Conservation (phyloP, 1,284 basidiomycete genomes). For the Sporisorium iseilematis-ciliati region DNA sequence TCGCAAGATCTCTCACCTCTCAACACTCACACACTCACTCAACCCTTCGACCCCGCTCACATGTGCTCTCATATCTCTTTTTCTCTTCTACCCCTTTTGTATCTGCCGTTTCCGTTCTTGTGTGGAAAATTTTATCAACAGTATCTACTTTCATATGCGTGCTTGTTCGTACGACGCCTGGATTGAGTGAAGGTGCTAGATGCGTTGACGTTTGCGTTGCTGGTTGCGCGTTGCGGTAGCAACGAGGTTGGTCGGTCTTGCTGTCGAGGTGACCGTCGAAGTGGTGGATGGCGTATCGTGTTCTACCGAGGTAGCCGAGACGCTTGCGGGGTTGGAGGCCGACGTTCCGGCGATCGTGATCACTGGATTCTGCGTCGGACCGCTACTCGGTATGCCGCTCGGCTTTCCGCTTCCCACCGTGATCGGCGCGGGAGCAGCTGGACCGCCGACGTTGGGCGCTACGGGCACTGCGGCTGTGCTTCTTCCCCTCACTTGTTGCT, state of each 20-base stretch:
- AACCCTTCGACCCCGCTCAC: not conserved
- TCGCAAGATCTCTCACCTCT: not conserved
- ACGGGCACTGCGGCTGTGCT: not conserved
- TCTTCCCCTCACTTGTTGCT: not conserved
- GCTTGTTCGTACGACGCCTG: too few species aligned
- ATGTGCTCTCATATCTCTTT: too few species aligned
- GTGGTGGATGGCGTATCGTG: constrained; percentile 9
- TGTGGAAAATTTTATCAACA: too few species aligned
- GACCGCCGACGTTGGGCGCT: constrained; percentile 26
- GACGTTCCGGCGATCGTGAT: constrained; percentile 22
- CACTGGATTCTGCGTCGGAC: constrained; percentile 13
- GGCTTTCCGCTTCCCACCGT: constrained; percentile 16
- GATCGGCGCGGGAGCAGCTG: constrained; percentile 41
- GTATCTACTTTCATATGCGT: too few species aligned
- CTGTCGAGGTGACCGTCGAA: not conserved
- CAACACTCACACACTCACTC: not conserved
- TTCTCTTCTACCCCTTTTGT: not conserved
- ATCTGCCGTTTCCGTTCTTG: too few species aligned
- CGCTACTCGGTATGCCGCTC: constrained; percentile 19
- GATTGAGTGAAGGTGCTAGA: constrained; percentile 11
- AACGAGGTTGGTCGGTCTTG: constrained; percentile 17
- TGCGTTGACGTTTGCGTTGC: constrained; percentile 46
- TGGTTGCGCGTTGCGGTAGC: constrained; percentile 45
- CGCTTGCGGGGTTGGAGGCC: constrained; percentile 18
- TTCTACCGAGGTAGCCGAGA: not conserved